A percentile compares a stretch with the other conserved stretches of the same genome.
These are phyloP conservation scores for Auriscalpium microsporum DNA, from an alignment of 768 basidiomycete genomes.

Conservation along the genomic window DNA sequence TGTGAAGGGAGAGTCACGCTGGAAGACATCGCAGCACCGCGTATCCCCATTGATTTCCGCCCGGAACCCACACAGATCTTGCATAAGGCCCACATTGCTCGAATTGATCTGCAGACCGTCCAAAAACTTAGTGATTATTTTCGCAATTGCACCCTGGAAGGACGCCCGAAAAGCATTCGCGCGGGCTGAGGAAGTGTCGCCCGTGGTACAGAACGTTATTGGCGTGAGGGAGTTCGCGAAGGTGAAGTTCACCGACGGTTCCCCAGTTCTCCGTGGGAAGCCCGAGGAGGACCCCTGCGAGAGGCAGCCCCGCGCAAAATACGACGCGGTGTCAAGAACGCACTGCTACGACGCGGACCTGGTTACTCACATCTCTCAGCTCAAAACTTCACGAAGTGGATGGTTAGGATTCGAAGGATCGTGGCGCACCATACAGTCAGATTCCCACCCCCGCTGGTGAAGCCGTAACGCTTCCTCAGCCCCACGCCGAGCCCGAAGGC, in stretches of 20 bases:
- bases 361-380: background rate
- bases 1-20: conserved; percentile 17
- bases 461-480: conserved; percentile 30
- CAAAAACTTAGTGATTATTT: conserved; percentile 28
- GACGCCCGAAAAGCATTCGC: conserved; percentile 23
- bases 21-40: conserved; percentile 34
- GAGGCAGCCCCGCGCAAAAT: conserved; percentile 34
- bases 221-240: conserved; percentile 37
- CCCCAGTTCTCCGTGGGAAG: conserved; percentile 26
- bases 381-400: background rate
- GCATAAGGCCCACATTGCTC: conserved; percentile 34
- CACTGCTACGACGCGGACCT: conserved; percentile 38
- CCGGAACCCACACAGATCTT: conserved; percentile 36
- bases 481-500: conserved; percentile 33
- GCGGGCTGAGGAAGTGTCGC: conserved; percentile 23
- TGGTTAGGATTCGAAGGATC: background rate
- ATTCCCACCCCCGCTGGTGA: conserved; percentile 33
- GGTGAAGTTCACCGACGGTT: conserved; percentile 28
- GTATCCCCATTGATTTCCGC: conserved; percentile 30
- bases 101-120: conserved; percentile 27
- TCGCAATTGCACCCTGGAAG: conserved; percentile 27
- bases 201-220: conserved; percentile 26
- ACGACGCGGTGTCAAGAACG: conserved; percentile 32
- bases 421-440: conserved; percentile 32
- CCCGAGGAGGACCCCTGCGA: conserved; percentile 31